Evolutionary conservation across 805 yeast genomes (phyloP).

Genomic region (Kodamaea sagamina): DNA sequence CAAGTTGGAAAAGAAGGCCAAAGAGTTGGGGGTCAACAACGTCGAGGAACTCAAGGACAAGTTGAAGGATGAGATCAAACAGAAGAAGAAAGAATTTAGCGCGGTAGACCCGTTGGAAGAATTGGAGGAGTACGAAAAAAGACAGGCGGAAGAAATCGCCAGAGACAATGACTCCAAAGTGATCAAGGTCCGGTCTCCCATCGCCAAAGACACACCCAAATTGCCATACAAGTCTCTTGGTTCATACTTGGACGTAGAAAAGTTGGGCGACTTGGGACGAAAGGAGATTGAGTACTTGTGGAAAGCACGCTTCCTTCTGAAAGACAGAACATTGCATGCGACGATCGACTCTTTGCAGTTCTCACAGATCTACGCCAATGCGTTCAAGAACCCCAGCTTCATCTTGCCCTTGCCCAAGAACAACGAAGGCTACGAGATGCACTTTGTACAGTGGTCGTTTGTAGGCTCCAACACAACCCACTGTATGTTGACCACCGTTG

Average conservation of each 20-base stretch:
- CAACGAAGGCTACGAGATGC: slow-evolving; percentile 67
- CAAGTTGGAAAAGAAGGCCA: slow-evolving; percentile 39
- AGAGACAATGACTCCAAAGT: slow-evolving; percentile 26
- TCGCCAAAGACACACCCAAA: slow-evolving; percentile 35
- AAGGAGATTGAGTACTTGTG: slow-evolving; percentile 79
- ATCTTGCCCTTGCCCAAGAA: slow-evolving; percentile 86
- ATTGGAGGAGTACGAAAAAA: slow-evolving; percentile 55
- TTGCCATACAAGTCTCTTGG: slow-evolving; percentile 70
- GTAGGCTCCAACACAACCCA: slow-evolving; percentile 83
- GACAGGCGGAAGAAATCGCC: slow-evolving; percentile 32
- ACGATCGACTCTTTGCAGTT: slow-evolving; percentile 59
- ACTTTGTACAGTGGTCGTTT: slow-evolving; percentile 91
- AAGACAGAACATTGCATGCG: slow-evolving; percentile 65
- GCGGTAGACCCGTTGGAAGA: slow-evolving; percentile 70
- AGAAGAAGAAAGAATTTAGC: slow-evolving; percentile 55
- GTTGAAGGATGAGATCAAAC: slow-evolving; percentile 60
- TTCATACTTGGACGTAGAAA: slow-evolving; percentile 70
- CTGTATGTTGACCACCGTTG: slow-evolving; percentile 86
- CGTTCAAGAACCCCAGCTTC: slow-evolving; percentile 76
- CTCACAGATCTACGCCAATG: slow-evolving; percentile 61
- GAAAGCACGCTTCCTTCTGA: slow-evolving; percentile 78
- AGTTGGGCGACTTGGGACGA: slow-evolving; percentile 53
- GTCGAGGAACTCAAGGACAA: slow-evolving; percentile 63
- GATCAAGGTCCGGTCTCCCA: slow-evolving; percentile 37
- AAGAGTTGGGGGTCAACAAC: slow-evolving; percentile 34